Evolutionary conservation across 2,329 filamentous ascomycete genomes (phyloP).

Genomic region (Aspergillus oerlinghausenensis): DNA sequence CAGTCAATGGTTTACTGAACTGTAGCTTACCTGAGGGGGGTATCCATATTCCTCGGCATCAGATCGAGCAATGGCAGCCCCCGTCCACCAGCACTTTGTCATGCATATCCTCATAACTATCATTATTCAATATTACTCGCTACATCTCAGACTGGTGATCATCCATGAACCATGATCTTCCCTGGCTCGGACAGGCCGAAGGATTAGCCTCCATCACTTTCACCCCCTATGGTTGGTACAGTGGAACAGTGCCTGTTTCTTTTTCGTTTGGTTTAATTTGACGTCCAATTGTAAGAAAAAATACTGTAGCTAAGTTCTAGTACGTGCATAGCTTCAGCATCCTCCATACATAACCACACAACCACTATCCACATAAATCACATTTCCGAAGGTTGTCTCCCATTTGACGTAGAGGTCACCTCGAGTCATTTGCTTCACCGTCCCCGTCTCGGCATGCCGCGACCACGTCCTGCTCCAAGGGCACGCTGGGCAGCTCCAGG

Average conservation of each 20-base stretch:
- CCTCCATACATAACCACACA: background rate
- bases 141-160: background rate
- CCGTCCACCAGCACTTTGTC: background rate
- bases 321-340: background rate
- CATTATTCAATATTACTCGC: no score
- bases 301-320: background rate
- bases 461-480: conserved; percentile 75
- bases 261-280: background rate
- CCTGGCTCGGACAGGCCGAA: background rate
- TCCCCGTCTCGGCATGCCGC: conserved; percentile 67
- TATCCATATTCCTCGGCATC: background rate
- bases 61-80: no score
- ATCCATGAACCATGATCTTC: no score
- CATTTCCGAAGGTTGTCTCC: background rate
- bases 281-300: background rate
- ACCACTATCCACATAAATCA: background rate
- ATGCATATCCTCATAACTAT: background rate
- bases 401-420: conserved; percentile 6
- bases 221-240: background rate
- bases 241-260: background rate
- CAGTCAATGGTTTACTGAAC: no score
- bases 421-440: conserved; percentile 20
- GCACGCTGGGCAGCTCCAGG: conserved; percentile 85
- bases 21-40: no score
- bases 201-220: no score